Percentiles rank a stretch among this genome's conserved stretches.
These are phyloP conservation scores for Forsythia suspensa DNA, from an alignment of 257 asterid species.

Conservation along the genomic window DNA sequence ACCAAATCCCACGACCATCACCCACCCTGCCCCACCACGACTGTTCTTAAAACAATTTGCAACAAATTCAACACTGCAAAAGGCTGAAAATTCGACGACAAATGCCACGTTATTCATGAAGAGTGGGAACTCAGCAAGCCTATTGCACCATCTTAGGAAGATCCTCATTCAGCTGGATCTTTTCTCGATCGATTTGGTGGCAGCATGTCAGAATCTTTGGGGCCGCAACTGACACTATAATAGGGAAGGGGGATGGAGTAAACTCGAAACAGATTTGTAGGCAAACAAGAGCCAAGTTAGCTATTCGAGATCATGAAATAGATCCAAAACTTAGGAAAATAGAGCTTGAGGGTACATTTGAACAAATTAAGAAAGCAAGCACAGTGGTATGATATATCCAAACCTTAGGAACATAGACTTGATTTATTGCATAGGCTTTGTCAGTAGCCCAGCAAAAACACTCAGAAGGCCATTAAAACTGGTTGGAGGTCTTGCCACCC, in stretches of 20 bases:
- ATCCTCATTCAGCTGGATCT: conserved; percentile 49
- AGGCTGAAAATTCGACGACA: conserved; percentile 90
- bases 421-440: conserved; percentile 50
- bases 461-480: conserved; percentile 14
- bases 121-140: conserved; percentile 87
- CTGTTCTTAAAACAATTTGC: conserved; percentile 66
- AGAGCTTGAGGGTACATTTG: conserved; percentile 87
- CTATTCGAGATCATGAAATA: conserved; percentile 73
- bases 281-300: conserved; percentile 74
- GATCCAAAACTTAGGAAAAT: conserved; percentile 74
- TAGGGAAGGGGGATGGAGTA: conserved; percentile 93
- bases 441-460: conserved; percentile 37
- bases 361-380: conserved; percentile 74
- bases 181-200: conserved; percentile 45
- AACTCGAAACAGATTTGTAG: conserved; percentile 88
- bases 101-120: conserved; percentile 89
- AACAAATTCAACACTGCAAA: conserved; percentile 71
- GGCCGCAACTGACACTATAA: conserved; percentile 76
- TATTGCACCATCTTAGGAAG: conserved; percentile 47
- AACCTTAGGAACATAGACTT: too few relatives aligned
- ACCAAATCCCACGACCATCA: too few relatives aligned
- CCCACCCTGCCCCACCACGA: too few relatives aligned
- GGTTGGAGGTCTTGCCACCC: conserved; percentile 45
- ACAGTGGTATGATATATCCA: conserved; percentile 72
- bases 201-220: conserved; percentile 64